Evolutionary conservation across 768 basidiomycete species (phyloP).

Genomic region (Boletus subparvulus): DNA sequence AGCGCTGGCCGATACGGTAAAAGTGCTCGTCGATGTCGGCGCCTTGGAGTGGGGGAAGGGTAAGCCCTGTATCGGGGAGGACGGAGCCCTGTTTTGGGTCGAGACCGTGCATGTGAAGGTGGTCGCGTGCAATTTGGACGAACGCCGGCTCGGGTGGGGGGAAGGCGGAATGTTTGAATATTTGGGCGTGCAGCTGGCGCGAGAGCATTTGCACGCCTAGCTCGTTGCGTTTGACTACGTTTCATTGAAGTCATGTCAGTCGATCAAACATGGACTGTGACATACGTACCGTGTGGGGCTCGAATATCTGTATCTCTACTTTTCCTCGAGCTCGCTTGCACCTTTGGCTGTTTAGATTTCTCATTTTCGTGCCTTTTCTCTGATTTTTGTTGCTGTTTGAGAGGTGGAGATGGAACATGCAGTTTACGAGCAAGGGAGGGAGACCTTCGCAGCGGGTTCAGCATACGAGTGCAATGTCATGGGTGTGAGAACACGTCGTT

Average conservation of each 20-base stretch:
- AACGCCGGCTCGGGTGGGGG: conserved; percentile 58
- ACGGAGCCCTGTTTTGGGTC: conserved; percentile 77
- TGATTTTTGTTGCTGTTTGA: conserved; percentile 16
- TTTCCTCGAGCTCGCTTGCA: neutral
- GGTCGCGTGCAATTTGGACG: conserved; percentile 74
- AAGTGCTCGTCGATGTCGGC: conserved; percentile 85
- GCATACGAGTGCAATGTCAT: conserved; percentile 13
- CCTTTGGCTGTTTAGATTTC: neutral
- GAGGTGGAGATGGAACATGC: conserved; percentile 9
- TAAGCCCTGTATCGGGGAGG: conserved; percentile 76
- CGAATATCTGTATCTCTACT: neutral
- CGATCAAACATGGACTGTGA: neutral
- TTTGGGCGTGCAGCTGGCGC: conserved; percentile 72
- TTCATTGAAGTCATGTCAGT: neutral
- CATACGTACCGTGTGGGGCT: conserved; percentile 3
- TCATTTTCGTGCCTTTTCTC: neutral
- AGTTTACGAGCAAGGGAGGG: conserved; percentile 14
- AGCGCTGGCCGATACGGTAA: conserved; percentile 65
- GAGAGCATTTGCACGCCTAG: conserved; percentile 94
- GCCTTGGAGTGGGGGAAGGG: conserved; percentile 83
- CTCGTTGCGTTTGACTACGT: conserved; percentile 70
- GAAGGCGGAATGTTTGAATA: conserved; percentile 71
- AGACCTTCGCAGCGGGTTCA: conserved; percentile 16
- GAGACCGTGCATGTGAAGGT: conserved; percentile 79
- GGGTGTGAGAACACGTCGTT: conserved; percentile 3